A percentile compares a stretch with the other conserved stretches of the same genome.
Conservation (phyloP, 1,284 basidiomycete genomes). For the Ustilago hordei region DNA sequence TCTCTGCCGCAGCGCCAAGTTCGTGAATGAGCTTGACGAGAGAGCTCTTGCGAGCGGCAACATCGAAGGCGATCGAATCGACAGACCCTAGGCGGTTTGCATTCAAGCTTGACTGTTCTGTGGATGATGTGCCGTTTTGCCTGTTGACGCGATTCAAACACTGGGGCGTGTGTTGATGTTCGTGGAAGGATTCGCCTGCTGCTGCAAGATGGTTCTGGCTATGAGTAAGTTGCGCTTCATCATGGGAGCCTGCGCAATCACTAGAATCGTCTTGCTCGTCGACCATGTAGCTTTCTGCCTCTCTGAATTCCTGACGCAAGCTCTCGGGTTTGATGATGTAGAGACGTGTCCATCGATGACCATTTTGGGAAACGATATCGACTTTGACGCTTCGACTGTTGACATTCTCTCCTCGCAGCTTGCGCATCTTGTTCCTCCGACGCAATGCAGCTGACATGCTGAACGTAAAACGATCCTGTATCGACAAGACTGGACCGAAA, state of each 20-base stretch:
- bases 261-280: slow-evolving; percentile 16
- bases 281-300: slow-evolving; percentile 57
- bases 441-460: slow-evolving; percentile 22
- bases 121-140: not conserved
- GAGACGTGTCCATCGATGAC: slow-evolving; percentile 50
- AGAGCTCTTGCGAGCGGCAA: slow-evolving; percentile 45
- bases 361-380: slow-evolving; percentile 52
- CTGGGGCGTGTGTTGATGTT: slow-evolving; percentile 18
- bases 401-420: slow-evolving; percentile 17
- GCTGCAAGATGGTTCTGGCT: slow-evolving; percentile 9
- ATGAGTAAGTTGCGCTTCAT: slow-evolving; percentile 3
- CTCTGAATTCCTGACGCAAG: slow-evolving; percentile 55
- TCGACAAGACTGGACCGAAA: slow-evolving; percentile 35
- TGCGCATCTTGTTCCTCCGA: slow-evolving; percentile 31
- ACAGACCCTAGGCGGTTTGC: not conserved
- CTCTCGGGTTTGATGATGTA: slow-evolving; percentile 47
- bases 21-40: slow-evolving; percentile 44
- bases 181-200: slow-evolving; percentile 15
- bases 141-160: slow-evolving; percentile 2
- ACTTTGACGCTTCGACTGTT: slow-evolving; percentile 50
- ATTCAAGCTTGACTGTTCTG: not conserved
- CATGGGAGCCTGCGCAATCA: slow-evolving; percentile 24
- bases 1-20: slow-evolving; percentile 41
- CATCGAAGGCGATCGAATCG: slow-evolving; percentile 34
- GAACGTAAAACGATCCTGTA: slow-evolving; percentile 46